Base-by-base conservation (phyloP, 2,329 filamentous ascomycete genomes). In the Akanthomyces uredinophilus region DNA sequence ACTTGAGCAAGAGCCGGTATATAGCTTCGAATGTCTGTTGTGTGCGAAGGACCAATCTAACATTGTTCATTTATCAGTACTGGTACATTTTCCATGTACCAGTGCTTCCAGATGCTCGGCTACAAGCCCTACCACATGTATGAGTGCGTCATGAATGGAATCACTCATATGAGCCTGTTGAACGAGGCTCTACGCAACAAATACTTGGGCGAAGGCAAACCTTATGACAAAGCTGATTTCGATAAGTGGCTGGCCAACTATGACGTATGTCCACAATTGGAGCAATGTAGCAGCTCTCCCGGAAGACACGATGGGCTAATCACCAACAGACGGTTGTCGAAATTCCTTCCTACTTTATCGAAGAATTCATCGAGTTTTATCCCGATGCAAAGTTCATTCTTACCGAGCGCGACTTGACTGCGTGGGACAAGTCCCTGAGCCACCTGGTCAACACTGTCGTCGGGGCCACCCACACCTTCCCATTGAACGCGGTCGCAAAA, bases 221-320 rank as follows among this genome's bases (percentile, higher is more conserved):
- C 68, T 6, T 76, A 75, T 58, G 69, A 67, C 44, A 70, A 72
- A 20, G 66, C 66, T 13, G 75, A 77, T 47, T 77, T 75, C 50
- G 75, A 77, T 63, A 77, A 76, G 65, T 76, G 74, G 70, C 72
- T 76, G 29, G 72, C 72, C 29, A 68, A 73, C 24, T 75, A 75
- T 50, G 74, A 76, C 61, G 75, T 75, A 65, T 27, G 51, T 18
- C 8, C 35, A 27, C 35, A 5, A 32, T 52, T 22, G 18, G 5
- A 14, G n/a, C 35, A 18, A 18, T 2, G n/a, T n/a, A 18, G 37
- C 6, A 5, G 32, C 32, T 37, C 10, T 20, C 7, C n/a, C 6
- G 24, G 54, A 32, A 5, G 13, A 3, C 22, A 13, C 13, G 4
- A 29, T 55, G 37, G 6, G 29, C 54, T 57, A 47, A 57, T 18